Evolutionary conservation across 805 yeast genomes (phyloP), one percentile per base, ranked within the genome.

Genomic region (Yarrowia divulgata): DNA sequence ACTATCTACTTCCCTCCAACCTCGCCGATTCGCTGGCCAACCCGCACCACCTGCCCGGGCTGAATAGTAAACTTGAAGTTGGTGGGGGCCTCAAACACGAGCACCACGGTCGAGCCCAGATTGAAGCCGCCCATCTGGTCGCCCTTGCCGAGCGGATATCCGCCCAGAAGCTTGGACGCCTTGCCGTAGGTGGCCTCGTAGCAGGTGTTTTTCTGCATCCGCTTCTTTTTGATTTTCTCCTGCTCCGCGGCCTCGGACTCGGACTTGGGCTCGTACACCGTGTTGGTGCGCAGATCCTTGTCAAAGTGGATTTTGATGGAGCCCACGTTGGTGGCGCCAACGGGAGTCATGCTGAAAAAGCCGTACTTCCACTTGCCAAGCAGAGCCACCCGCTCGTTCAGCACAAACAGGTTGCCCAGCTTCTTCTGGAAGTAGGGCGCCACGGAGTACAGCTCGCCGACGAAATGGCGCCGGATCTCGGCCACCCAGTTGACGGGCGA

Each of bases 271-370:
- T 77, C 76, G 73, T 86, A 87, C 55, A 84, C 83, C 40, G 87
- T 88, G 78, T 95, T 95, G 14, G 99, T 95, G 46, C 89, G 85
- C 75, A 95, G 85, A 75, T 91, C 93, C 79, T 89, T 89, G 79
- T 95, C 99, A 75, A 95, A 95, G 76, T 93, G 92, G 73, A 95
- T 84, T 70, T 90, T 88, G 73, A 95, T 95, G 74, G 97, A 90
- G 7, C 99, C 99, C 39, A 95, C 99, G 79, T 95, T 95, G 2
- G 99, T 95, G 32, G 99, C 99, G 14, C 99, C 99, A 13, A 95
- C 99, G 0, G 99, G 98, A 0, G 97, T 94, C 99, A 95, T 95
- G 72, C 96, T 89, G 81, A 95, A 95, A 75, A 95, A 95, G 0
- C 99, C 99, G 77, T 95, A 85, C 77, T 90, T 91, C 99, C 99